Evolutionary conservation across 2,329 filamentous ascomycete genomes (phyloP).

Genomic region (Pseudomassariella vexata): DNA sequence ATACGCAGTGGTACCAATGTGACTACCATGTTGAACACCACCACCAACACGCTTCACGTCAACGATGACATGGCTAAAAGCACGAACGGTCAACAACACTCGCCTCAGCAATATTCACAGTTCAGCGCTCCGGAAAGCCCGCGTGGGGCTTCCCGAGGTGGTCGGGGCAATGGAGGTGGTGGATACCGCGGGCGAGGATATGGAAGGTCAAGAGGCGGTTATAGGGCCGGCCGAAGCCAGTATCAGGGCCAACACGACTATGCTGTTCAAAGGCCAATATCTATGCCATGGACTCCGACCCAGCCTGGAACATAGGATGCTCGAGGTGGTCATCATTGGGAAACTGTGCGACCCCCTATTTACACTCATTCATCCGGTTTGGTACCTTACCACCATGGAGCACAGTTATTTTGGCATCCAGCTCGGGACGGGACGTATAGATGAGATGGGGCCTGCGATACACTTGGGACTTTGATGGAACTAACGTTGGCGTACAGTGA

Average conservation of each 20-base stretch:
- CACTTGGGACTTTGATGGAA: no score
- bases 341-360: no score
- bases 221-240: constrained; percentile 16
- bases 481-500: no score
- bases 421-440: no score
- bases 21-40: neutral
- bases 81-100: constrained; percentile 1
- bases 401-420: no score
- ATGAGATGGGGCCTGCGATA: no score
- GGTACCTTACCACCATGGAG: no score
- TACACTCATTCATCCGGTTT: no score
- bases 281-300: constrained; percentile 5
- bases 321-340: no score
- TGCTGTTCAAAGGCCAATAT: neutral
- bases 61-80: constrained; percentile 5
- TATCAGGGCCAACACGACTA: constrained; percentile 6
- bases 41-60: neutral
- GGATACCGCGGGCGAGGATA: constrained; percentile 12
- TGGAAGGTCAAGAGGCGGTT: constrained; percentile 15
- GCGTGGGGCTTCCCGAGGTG: constrained; percentile 18
- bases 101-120: constrained; percentile 4
- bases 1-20: constrained; percentile 15
- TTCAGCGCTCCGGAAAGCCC: constrained; percentile 6
- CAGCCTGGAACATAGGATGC: constrained; percentile 3
- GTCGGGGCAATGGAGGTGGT: constrained; percentile 14